Percentiles rank a stretch among this genome's conserved stretches.
Conservation (phyloP, 2,329 filamentous ascomycete species). For the Lecanicillium sp. region DNA sequence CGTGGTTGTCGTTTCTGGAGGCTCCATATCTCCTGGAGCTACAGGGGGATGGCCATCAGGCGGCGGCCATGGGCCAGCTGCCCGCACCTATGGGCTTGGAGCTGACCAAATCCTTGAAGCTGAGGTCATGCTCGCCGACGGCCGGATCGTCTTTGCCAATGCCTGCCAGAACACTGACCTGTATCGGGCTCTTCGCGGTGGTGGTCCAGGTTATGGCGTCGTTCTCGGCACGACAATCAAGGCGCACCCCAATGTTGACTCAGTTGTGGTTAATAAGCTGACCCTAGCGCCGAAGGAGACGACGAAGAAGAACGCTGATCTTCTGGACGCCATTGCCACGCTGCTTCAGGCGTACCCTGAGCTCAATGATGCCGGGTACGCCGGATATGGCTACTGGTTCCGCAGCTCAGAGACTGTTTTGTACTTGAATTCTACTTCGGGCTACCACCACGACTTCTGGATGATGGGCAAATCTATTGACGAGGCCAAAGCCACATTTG, state of each 20-base stretch:
- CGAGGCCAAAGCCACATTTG: constrained; percentile 15
- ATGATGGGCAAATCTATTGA: constrained; percentile 16
- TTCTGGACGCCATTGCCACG: constrained; percentile 17
- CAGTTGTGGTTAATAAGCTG: constrained; percentile 16
- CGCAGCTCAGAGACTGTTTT: constrained; percentile 15
- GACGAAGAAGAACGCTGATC: constrained; percentile 16
- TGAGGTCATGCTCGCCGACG: constrained; percentile 29
- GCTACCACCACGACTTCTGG: constrained; percentile 20
- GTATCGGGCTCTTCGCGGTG: constrained; percentile 31
- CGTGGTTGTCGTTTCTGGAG: constrained; percentile 26
- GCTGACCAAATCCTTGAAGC: constrained; percentile 35
- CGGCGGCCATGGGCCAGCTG: constrained; percentile 31
- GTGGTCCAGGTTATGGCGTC: constrained; percentile 23
- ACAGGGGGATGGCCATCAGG: constrained; percentile 30
- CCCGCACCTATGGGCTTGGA: constrained; percentile 30
- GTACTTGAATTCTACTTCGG: constrained; percentile 16
- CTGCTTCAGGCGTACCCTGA: constrained; percentile 22
- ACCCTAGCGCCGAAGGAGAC: constrained; percentile 13
- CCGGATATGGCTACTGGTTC: constrained; percentile 20
- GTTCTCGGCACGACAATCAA: constrained; percentile 27
- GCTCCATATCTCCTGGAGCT: constrained; percentile 16
- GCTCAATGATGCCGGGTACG: constrained; percentile 22
- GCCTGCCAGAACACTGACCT: constrained; percentile 24
- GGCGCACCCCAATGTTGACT: constrained; percentile 18
- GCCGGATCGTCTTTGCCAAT: constrained; percentile 23